Base-by-base conservation (phyloP, 2,329 filamentous ascomycete species). In the Alternaria longipes region DNA sequence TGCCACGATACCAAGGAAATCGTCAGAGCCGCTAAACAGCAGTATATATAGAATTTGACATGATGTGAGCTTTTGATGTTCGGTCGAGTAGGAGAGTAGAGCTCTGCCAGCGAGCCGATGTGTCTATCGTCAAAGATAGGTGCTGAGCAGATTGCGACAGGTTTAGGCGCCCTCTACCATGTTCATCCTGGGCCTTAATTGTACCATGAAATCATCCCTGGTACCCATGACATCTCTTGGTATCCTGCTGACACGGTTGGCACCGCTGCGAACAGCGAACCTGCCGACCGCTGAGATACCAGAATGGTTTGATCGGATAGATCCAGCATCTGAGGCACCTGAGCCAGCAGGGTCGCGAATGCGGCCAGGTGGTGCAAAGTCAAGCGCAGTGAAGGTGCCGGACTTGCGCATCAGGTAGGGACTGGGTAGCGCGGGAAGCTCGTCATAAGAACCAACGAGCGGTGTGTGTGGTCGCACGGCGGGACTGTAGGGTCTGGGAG, bases 201-300 rank as follows among this genome's bases (percentile, higher is more conserved):
- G 82, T n/a, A 79, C 80, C 59, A 82, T 80, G 76, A 94, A 79
- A 58, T 92, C 87, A 34, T 90, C 87, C 72, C 85, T 85, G 4
- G 92, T 93, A 66, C 93, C 94, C 59, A 97, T 92, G 44, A 90
- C 87, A 68, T 94, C 92, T 59, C 88, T 89, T 0, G 94, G 93
- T 62, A 97, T 86, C 51, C 91, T 89, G 75, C 92, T 95, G 66
- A 97, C 88, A 64, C 94, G 91, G 73, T 96, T 94, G 46, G 93
- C 93, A 66, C 94, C 94, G 59, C 83, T 86, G 66, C 93, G 91
- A 71, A 97, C 89, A 6, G 71, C 92, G 90, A 62, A 88, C 83
- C 53, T 88, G 81, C 74, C 93, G 87, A 53, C 81, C 4, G 87
- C 84, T 5, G 92, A 96, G 70, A 97, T 89, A 52, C 91, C 93